A percentile compares a stretch with the other conserved stretches of the same genome.
Conservation (phyloP, 257 asterid genomes). For the Gentiana straminea region DNA sequence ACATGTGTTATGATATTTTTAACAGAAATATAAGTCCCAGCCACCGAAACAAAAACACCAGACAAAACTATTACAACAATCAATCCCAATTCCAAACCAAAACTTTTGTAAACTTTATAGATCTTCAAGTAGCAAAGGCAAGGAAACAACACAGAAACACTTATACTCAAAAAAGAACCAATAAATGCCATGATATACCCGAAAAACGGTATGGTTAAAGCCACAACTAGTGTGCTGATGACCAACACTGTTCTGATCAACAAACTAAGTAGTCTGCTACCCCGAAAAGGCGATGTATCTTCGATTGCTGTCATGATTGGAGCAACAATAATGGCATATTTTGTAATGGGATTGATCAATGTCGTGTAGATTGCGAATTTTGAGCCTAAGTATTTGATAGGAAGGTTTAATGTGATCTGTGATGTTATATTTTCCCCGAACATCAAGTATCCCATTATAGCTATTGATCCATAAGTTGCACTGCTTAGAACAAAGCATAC, state of each 20-base stretch:
- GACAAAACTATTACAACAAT: slow-evolving; percentile 16
- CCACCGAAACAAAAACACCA: slow-evolving; percentile 18
- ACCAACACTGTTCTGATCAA: slow-evolving; percentile 15
- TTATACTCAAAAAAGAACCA: slow-evolving; percentile 30
- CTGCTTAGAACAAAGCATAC: slow-evolving; percentile 36
- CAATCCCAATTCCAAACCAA: slow-evolving; percentile 20
- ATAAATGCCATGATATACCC: slow-evolving; percentile 43
- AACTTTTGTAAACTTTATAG: slow-evolving; percentile 9
- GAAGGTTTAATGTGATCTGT: slow-evolving; percentile 41
- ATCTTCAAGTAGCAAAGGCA: slow-evolving; percentile 42
- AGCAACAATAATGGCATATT: slow-evolving; percentile 23
- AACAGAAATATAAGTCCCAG: slow-evolving; percentile 33
- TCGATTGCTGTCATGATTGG: slow-evolving; percentile 20
- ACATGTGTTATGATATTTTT: slow-evolving; percentile 17
- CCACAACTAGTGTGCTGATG: slow-evolving; percentile 10
- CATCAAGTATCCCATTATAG: slow-evolving; percentile 39
- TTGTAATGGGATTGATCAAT: slow-evolving; percentile 34
- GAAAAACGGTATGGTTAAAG: slow-evolving; percentile 15
- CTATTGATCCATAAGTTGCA: slow-evolving; percentile 37
- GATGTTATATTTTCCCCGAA: slow-evolving; percentile 31
- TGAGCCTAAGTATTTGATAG: slow-evolving; percentile 19
- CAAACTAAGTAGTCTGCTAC: slow-evolving; percentile 3
- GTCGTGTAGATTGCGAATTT: slow-evolving; percentile 43
- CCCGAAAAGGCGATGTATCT: neutral
- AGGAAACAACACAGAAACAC: slow-evolving; percentile 33